A percentile compares a stretch with the other conserved stretches of the same genome.
Conservation (phyloP, 1,139 yeast genomes). For the Yamadazyma jaroonii region DNA sequence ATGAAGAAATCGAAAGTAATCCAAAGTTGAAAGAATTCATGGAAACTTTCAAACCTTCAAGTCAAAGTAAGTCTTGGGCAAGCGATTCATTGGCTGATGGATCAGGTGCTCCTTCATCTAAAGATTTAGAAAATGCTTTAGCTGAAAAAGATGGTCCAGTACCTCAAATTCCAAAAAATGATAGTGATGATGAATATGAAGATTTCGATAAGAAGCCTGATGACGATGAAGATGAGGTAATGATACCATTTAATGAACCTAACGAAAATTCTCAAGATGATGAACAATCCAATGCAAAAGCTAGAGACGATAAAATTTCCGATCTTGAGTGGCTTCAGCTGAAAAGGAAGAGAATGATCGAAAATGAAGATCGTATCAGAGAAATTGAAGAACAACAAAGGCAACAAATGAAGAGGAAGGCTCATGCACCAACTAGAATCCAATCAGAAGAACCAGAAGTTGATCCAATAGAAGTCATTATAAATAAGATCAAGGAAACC, state of each 20-base stretch:
- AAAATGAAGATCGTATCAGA: conserved; percentile 30
- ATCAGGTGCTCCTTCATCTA: conserved; percentile 48
- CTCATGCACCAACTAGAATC: conserved; percentile 7
- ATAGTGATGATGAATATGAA: conserved; percentile 65
- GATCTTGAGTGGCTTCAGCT: conserved; percentile 89
- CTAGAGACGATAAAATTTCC: conserved; percentile 55
- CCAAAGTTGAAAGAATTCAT: conserved; percentile 76
- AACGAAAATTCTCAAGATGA: conserved; percentile 16
- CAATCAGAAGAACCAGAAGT: conserved; percentile 16
- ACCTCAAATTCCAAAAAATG: conserved; percentile 49
- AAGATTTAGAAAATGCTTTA: conserved; percentile 41
- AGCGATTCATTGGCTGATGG: conserved; percentile 63
- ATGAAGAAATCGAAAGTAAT: conserved; percentile 59
- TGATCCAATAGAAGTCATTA: conserved; percentile 39
- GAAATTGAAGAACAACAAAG: conserved; percentile 17
- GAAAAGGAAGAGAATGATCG: conserved; percentile 72
- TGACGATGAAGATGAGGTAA: conserved; percentile 17
- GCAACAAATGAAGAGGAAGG: background rate
- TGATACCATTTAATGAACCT: conserved; percentile 14
- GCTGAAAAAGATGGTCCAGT: conserved; percentile 19
- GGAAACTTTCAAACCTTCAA: conserved; percentile 77
- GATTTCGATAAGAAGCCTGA: conserved; percentile 30
- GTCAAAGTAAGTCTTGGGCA: conserved; percentile 67
- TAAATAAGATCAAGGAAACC: conserved; percentile 57
- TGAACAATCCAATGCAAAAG: conserved; percentile 24